Percentiles rank a stretch among this genome's conserved stretches.
These are phyloP conservation scores for Penicillium thymicola DNA, from an alignment of 2,329 filamentous ascomycete genomes.

Conservation along the genomic window DNA sequence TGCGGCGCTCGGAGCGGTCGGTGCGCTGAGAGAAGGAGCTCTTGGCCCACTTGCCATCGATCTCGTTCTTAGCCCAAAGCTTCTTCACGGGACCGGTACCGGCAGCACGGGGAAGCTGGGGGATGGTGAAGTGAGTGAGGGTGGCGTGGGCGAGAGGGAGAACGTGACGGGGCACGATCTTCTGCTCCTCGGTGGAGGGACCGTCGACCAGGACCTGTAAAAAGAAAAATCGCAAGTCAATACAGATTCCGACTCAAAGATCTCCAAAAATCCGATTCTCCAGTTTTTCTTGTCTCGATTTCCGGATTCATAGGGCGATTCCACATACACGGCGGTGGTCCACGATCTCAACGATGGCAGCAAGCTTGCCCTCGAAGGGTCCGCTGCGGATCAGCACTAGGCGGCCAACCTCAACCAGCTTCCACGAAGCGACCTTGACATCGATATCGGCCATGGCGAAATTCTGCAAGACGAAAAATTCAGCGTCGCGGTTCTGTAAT, in stretches of 20 bases:
- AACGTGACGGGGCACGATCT: slow-evolving; percentile 82
- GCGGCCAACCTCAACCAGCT: slow-evolving; percentile 97
- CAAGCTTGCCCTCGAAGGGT: slow-evolving; percentile 79
- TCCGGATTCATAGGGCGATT: slow-evolving; percentile 10
- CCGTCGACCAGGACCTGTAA: slow-evolving; percentile 91
- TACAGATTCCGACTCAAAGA: slow-evolving; percentile 10
- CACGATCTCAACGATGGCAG: slow-evolving; percentile 97
- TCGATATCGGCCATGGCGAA: slow-evolving; percentile 78
- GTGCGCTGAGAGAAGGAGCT: slow-evolving; percentile 94
- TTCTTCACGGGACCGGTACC: slow-evolving; percentile 80
- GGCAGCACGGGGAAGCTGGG: slow-evolving; percentile 78
- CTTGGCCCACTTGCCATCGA: slow-evolving; percentile 90
- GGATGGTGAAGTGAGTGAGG: slow-evolving; percentile 84
- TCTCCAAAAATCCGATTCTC: slow-evolving; percentile 8
- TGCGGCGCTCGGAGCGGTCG: slow-evolving; percentile 79
- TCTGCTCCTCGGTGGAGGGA: slow-evolving; percentile 75
- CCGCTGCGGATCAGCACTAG: slow-evolving; percentile 87
- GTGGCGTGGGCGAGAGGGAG: slow-evolving; percentile 77
- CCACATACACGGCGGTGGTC: slow-evolving; percentile 98
- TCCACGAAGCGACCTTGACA: slow-evolving; percentile 81
- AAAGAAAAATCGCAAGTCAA: slow-evolving; percentile 23
- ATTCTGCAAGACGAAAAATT: slow-evolving; percentile 47
- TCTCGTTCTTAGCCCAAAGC: slow-evolving; percentile 84
- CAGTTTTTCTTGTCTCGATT: slow-evolving; percentile 9
- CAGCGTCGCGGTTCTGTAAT: slow-evolving; percentile 21